Evolutionary conservation across 108 stramenopile genomes (phyloP).

Genomic region (Craspedostauros australis): DNA sequence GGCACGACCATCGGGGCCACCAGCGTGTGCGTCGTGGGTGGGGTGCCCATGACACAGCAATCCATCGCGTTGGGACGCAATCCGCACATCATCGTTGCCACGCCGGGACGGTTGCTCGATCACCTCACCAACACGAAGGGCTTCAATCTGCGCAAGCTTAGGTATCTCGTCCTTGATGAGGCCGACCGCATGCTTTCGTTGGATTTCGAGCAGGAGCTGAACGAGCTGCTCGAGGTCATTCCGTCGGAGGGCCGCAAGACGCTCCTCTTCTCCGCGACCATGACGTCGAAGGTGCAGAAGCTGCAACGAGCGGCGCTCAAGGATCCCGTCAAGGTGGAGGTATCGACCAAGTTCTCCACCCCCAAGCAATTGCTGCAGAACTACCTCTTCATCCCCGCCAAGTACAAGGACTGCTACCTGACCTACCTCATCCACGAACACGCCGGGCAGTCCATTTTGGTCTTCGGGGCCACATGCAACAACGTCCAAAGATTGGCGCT

Average conservation of each 20-base stretch:
- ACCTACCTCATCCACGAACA: constrained; percentile 95
- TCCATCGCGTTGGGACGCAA: constrained; percentile 55
- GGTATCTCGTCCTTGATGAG: constrained; percentile 30
- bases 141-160: constrained; percentile 19
- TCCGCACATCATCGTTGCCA: constrained; percentile 71
- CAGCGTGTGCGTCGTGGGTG: constrained; percentile 78
- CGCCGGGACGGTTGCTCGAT: constrained; percentile 89
- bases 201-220: constrained; percentile 88
- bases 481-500: constrained; percentile 91
- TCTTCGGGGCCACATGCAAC: constrained; percentile 97
- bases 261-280: constrained; percentile 90
- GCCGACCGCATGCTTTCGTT: constrained; percentile 84
- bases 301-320: constrained; percentile 91
- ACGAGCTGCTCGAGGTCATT: constrained; percentile 52
- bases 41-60: constrained; percentile 77
- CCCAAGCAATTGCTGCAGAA: constrained; percentile 91
- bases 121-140: constrained; percentile 87
- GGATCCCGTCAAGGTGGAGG: constrained; percentile 91
- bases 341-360: constrained; percentile 92
- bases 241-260: constrained; percentile 66
- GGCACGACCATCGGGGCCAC: constrained; percentile 40
- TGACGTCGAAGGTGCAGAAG: constrained; percentile 98
- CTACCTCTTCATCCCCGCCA: constrained; percentile 98
- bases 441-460: constrained; percentile 91
- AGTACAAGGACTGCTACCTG: constrained; percentile 99